These are phyloP conservation scores for Phytophthora multivora DNA, from an alignment of 352 stramenopile species.

Conservation along the genomic window DNA sequence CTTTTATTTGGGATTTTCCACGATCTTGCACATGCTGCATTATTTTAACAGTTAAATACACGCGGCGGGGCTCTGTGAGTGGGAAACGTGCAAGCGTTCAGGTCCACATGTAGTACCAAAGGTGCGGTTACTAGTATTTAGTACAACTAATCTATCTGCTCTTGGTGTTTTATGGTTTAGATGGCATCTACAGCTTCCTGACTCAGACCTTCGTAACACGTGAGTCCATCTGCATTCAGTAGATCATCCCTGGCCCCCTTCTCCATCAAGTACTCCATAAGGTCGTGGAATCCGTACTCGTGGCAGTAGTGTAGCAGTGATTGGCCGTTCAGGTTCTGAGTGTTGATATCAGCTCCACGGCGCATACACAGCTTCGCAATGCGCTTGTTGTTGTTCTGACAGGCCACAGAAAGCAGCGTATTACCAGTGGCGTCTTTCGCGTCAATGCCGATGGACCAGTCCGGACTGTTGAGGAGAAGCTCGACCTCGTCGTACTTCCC, in stretches of 20 bases:
- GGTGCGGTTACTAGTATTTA: conserved; percentile 5
- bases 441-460: conserved; percentile 92
- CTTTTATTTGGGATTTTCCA: conserved; percentile 74
- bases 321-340: conserved; percentile 93
- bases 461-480: conserved; percentile 86
- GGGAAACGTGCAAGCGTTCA: neutral
- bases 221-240: conserved; percentile 93
- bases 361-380: conserved; percentile 95
- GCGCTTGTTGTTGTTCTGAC: conserved; percentile 96
- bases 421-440: conserved; percentile 93
- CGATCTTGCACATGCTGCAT: conserved; percentile 78
- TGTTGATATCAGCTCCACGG: conserved; percentile 93
- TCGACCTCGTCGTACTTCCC: conserved; percentile 91
- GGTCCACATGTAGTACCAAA: neutral
- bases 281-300: conserved; percentile 93
- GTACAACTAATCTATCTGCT: conserved; percentile 11
- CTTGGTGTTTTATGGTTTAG: conserved; percentile 28
- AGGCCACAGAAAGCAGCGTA: conserved; percentile 92
- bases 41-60: conserved; percentile 77
- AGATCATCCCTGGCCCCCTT: conserved; percentile 94
- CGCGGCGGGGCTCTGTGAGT: neutral
- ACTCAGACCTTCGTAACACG: conserved; percentile 93
- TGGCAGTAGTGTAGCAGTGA: conserved; percentile 94
- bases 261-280: conserved; percentile 95
- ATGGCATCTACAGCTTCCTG: conserved; percentile 84